Percentiles rank a stretch among this genome's conserved stretches.
phyloP scores from a whole-genome alignment of 805 yeast species.

The Citeromyces nyonsensis region DNA sequence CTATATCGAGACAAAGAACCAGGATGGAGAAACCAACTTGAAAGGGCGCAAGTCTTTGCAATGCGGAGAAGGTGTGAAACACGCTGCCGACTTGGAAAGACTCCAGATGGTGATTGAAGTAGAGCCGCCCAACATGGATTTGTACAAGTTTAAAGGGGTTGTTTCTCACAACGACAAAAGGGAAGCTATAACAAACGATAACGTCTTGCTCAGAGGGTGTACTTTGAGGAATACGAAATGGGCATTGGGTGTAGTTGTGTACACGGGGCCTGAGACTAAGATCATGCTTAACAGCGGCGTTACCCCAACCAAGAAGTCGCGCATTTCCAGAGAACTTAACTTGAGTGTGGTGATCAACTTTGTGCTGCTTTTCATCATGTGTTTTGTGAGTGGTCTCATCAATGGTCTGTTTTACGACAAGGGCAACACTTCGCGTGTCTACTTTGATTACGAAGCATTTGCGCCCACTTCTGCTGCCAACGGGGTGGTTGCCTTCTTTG shows the following conservation, averaged over 20 bases:
- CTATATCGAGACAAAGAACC: conserved; percentile 50
- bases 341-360: conserved; percentile 53
- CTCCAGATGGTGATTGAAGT: conserved; percentile 48
- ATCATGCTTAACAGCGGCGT: conserved; percentile 67
- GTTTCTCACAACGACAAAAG: conserved; percentile 18
- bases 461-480: conserved; percentile 45
- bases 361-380: conserved; percentile 39
- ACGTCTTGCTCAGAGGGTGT: conserved; percentile 57
- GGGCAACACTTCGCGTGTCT: conserved; percentile 25
- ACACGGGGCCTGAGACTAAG: conserved; percentile 65
- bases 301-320: conserved; percentile 60
- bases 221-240: conserved; percentile 62
- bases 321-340: conserved; percentile 52
- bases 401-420: conserved; percentile 49
- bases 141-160: conserved; percentile 56
- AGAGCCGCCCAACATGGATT: conserved; percentile 55
- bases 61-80: conserved; percentile 34
- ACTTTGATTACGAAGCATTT: conserved; percentile 46
- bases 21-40: conserved; percentile 68
- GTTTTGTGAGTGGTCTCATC: conserved; percentile 54
- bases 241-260: conserved; percentile 61
- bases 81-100: conserved; percentile 42
- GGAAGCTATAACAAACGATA: conserved; percentile 49
- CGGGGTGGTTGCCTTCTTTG: conserved; percentile 58
- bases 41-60: conserved; percentile 39